These are phyloP conservation scores for Floccularia luteovirens DNA, from an alignment of 768 basidiomycete species.

Conservation along the genomic window DNA sequence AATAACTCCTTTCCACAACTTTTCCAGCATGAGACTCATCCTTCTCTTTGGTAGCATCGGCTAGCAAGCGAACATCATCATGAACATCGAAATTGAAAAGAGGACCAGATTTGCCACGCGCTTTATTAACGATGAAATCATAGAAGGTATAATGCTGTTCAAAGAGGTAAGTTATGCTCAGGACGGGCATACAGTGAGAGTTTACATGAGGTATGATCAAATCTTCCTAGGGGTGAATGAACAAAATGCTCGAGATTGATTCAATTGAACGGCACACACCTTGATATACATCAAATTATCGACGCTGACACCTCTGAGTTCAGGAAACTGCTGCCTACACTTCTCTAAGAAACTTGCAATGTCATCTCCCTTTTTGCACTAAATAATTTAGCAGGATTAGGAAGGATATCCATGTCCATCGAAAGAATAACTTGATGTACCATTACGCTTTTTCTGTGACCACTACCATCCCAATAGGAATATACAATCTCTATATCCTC, in stretches of 20 bases:
- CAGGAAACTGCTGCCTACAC: constrained; percentile 88
- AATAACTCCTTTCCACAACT: constrained; percentile 94
- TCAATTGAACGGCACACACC: constrained; percentile 37
- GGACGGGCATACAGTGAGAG: constrained; percentile 5
- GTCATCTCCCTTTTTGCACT: constrained; percentile 98
- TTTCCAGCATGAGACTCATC: constrained; percentile 99
- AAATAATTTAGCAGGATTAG: constrained; percentile 5
- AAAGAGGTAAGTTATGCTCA: constrained; percentile 3
- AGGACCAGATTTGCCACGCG: constrained; percentile 95
- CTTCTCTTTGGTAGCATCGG: constrained; percentile 94
- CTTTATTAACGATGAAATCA: constrained; percentile 97
- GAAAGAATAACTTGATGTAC: constrained; percentile 42
- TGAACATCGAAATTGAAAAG: constrained; percentile 99
- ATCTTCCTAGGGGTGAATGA: constrained; percentile 62
- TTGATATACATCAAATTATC: constrained; percentile 99
- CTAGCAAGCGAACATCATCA: constrained; percentile 91
- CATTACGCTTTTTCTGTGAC: constrained; percentile 86
- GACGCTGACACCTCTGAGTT: constrained; percentile 81
- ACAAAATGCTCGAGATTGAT: neutral
- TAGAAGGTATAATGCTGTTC: constrained; percentile 96
- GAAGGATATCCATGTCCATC: neutral
- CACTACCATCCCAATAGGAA: constrained; percentile 98
- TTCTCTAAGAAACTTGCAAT: constrained; percentile 86
- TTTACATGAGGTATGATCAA: constrained; percentile 93
- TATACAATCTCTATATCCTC: constrained; percentile 89